Conservation (phyloP, 2,329 filamentous ascomycete species). For the Penicillium hesseltinei region DNA sequence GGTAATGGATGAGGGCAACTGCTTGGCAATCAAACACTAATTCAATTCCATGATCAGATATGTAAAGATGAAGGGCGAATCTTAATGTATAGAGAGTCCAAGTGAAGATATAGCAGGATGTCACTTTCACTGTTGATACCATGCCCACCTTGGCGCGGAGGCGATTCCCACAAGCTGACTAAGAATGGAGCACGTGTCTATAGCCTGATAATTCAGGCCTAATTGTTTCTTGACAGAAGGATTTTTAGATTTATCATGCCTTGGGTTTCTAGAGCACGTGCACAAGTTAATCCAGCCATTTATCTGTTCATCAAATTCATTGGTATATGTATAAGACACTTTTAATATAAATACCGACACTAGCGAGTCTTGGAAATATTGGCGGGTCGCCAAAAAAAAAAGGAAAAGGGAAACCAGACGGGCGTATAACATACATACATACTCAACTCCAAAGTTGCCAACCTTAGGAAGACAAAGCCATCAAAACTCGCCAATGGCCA, state of each 20-base stretch:
- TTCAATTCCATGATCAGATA: too few relatives aligned
- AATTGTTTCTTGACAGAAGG: not conserved
- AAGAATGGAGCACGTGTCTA: not conserved
- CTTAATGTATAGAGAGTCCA: not conserved
- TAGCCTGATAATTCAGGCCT: not conserved
- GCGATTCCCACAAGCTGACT: conserved; percentile 3
- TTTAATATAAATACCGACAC: not conserved
- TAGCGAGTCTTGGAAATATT: not conserved
- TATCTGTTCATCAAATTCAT: not conserved
- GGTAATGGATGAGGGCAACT: not conserved
- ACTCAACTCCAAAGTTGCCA: not conserved
- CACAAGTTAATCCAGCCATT: not conserved
- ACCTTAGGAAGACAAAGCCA: not conserved
- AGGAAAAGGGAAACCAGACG: not conserved
- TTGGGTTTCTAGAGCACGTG: not conserved
- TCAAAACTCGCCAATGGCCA: not conserved
- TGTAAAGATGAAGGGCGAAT: too few relatives aligned
- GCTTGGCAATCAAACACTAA: not conserved
- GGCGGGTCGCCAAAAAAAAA: not conserved
- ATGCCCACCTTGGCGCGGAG: not conserved
- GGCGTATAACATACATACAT: not conserved
- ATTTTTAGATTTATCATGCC: not conserved
- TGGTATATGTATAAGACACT: not conserved
- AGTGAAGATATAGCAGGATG: not conserved
- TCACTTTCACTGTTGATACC: conserved; percentile 1